Percentiles rank a stretch among this genome's conserved stretches.
phyloP scores from a whole-genome alignment of 1,284 basidiomycete genomes.

The Papiliotrema fonsecae region DNA sequence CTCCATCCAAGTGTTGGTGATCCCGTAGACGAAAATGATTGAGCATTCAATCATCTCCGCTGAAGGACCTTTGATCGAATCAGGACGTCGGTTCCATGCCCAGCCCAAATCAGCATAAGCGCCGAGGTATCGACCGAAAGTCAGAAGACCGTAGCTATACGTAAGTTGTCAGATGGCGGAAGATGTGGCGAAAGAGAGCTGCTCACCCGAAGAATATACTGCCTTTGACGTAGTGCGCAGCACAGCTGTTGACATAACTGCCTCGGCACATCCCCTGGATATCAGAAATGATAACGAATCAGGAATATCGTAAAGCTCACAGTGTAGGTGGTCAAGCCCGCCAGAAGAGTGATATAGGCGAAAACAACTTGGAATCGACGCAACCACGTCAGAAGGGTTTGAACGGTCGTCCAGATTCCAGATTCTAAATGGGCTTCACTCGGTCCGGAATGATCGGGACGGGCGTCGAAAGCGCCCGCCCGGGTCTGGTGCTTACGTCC shows the following conservation, averaged over 20 bases:
- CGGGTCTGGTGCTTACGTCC: constrained; percentile 7
- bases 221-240: constrained; percentile 93
- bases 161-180: not conserved
- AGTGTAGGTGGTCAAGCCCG: constrained; percentile 32
- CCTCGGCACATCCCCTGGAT: constrained; percentile 32
- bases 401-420: constrained; percentile 6
- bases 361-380: constrained; percentile 36
- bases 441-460: not conserved
- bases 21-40: constrained; percentile 84
- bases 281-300: not conserved
- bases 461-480: constrained; percentile 24
- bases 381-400: constrained; percentile 32
- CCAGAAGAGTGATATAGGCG: constrained; percentile 35
- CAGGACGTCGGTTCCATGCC: constrained; percentile 74
- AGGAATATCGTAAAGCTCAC: constrained; percentile 13
- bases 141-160: constrained; percentile 70
- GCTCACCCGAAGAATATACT: constrained; percentile 71
- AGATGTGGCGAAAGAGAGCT: not conserved
- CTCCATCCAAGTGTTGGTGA: constrained; percentile 96
- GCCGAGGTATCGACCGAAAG: constrained; percentile 87
- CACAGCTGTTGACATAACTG: constrained; percentile 71
- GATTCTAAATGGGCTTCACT: constrained; percentile 1
- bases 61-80: constrained; percentile 50
- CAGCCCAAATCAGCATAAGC: constrained; percentile 83
- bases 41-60: constrained; percentile 85